Evolutionary conservation across 768 basidiomycete genomes (phyloP).

Genomic region (Russula brevipes): DNA sequence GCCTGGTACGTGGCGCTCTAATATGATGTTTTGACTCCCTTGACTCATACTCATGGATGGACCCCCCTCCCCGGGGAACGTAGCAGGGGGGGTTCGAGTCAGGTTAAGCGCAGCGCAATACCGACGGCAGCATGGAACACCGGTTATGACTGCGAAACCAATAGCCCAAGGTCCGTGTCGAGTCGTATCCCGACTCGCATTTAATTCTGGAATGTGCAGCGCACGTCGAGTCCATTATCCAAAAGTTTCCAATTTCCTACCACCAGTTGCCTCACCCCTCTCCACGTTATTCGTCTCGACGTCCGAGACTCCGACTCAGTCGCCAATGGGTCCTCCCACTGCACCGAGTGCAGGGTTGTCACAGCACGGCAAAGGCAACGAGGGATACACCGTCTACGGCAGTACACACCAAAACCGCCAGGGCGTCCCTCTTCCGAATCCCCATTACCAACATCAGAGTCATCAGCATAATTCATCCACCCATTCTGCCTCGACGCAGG

Average conservation of each 20-base stretch:
- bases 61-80: too few species aligned
- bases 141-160: background rate
- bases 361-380: constrained; percentile 3
- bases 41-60: background rate
- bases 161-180: background rate
- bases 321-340: constrained; percentile 11
- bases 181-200: background rate
- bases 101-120: background rate
- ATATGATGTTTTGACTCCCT: background rate
- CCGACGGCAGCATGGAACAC: too few species aligned
- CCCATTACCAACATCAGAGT: background rate
- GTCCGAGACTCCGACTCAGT: too few species aligned
- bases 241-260: background rate
- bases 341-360: constrained; percentile 14
- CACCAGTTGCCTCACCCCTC: too few species aligned
- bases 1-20: background rate
- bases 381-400: constrained; percentile 3
- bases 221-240: background rate
- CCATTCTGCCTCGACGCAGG: background rate
- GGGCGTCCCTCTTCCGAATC: background rate
- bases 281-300: background rate
- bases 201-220: background rate
- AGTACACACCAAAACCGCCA: background rate
- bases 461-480: background rate
- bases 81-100: constrained; percentile 5